Evolutionary conservation across 1,284 basidiomycete genomes (phyloP).

Genomic region (Pseudozyma tsukubaensis): DNA sequence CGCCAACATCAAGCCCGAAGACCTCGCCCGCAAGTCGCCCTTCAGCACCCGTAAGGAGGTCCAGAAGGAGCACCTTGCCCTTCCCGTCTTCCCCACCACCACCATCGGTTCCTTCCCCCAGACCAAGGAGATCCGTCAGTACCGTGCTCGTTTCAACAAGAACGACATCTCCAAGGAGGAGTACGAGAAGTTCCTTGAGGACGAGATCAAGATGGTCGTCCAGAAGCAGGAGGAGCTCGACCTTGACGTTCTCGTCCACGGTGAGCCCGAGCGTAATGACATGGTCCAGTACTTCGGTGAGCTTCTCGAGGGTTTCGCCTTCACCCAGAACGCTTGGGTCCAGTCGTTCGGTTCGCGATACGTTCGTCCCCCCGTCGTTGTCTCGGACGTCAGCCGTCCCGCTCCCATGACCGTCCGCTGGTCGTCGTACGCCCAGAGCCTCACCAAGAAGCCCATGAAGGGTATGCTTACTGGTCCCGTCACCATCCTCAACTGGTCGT

Average conservation of each 20-base stretch:
- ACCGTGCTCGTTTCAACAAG: slow-evolving; percentile 77
- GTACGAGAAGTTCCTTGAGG: slow-evolving; percentile 98
- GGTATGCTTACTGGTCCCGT: slow-evolving; percentile 88
- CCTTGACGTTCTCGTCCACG: slow-evolving; percentile 97
- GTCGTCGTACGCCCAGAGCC: slow-evolving; percentile 95
- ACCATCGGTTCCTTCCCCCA: slow-evolving; percentile 96
- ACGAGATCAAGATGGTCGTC: slow-evolving; percentile 94
- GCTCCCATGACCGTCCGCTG: slow-evolving; percentile 95
- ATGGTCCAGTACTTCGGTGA: slow-evolving; percentile 99
- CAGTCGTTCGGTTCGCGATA: slow-evolving; percentile 92
- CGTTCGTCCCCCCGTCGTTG: slow-evolving; percentile 98
- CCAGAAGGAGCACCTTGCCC: slow-evolving; percentile 87
- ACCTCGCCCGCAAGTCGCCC: slow-evolving; percentile 88
- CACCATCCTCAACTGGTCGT: slow-evolving; percentile 98
- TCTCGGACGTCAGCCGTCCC: slow-evolving; percentile 95
- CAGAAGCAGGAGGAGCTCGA: slow-evolving; percentile 96
- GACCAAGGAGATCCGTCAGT: slow-evolving; percentile 89
- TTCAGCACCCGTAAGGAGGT: slow-evolving; percentile 89
- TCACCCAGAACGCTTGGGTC: slow-evolving; percentile 99
- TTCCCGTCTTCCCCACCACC: slow-evolving; percentile 98
- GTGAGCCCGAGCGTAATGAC: slow-evolving; percentile 98
- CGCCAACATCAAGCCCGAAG: slow-evolving; percentile 86
- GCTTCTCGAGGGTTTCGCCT: slow-evolving; percentile 93
- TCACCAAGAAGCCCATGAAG: slow-evolving; percentile 97
- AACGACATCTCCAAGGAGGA: slow-evolving; percentile 85